Percentiles rank a stretch among this genome's conserved stretches.
Evolutionary conservation across 2,329 filamentous ascomycete species (phyloP).

Genomic region (Sphaerostilbella broomeana): DNA sequence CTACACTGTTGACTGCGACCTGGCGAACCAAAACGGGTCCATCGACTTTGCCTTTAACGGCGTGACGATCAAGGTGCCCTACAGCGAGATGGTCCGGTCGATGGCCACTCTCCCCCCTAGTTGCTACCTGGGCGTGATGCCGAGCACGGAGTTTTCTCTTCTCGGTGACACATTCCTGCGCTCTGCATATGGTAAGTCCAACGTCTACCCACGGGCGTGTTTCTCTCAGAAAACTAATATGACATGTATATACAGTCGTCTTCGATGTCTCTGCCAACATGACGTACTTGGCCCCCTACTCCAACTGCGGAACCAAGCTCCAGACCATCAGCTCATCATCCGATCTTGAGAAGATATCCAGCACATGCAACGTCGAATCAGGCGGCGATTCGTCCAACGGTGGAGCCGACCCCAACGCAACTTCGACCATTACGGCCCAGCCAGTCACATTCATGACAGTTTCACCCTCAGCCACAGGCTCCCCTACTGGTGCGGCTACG

Average conservation of each 20-base stretch:
- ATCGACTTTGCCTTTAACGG: slow-evolving; percentile 45
- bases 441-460: background rate
- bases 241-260: slow-evolving; percentile 31
- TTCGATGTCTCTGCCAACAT: slow-evolving; percentile 45
- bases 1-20: slow-evolving; percentile 40
- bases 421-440: background rate
- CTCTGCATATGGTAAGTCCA: slow-evolving; percentile 41
- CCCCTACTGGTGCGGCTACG: background rate
- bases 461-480: background rate
- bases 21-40: slow-evolving; percentile 34
- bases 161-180: slow-evolving; percentile 49
- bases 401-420: background rate
- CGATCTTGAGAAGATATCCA: slow-evolving; percentile 14
- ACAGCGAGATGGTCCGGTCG: slow-evolving; percentile 38
- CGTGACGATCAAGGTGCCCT: slow-evolving; percentile 43
- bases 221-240: background rate
- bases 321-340: slow-evolving; percentile 15
- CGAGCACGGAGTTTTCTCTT: slow-evolving; percentile 41
- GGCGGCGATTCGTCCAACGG: background rate
- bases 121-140: slow-evolving; percentile 46
- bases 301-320: slow-evolving; percentile 38
- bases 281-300: slow-evolving; percentile 44
- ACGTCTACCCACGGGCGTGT: too few relatives aligned
- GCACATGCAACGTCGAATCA: slow-evolving; percentile 14
- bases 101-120: slow-evolving; percentile 19